phyloP scores from a whole-genome alignment of 768 basidiomycete species.

The Leccinum rimulosum region DNA sequence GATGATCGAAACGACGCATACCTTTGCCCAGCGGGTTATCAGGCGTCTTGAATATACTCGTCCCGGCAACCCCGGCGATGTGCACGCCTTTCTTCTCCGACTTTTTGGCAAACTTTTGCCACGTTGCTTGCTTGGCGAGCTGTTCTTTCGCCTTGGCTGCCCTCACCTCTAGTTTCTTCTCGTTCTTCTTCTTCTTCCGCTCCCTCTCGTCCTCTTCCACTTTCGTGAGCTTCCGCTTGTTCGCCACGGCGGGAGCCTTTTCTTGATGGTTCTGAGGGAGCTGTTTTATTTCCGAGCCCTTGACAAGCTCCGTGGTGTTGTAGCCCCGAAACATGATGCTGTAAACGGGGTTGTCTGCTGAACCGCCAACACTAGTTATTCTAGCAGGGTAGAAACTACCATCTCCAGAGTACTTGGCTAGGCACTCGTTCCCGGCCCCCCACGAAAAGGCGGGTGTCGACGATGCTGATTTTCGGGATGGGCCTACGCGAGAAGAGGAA shows the following conservation, averaged over 20 bases:
- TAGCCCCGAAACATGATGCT: slow-evolving; percentile 91
- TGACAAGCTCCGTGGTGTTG: slow-evolving; percentile 85
- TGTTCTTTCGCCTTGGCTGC: slow-evolving; percentile 91
- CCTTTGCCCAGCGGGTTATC: slow-evolving; percentile 88
- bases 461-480: slow-evolving; percentile 51
- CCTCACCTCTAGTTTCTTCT: slow-evolving; percentile 83
- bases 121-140: slow-evolving; percentile 74
- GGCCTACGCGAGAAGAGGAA: slow-evolving; percentile 56
- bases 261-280: slow-evolving; percentile 58
- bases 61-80: slow-evolving; percentile 85
- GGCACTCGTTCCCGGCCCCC: slow-evolving; percentile 81
- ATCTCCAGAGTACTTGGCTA: slow-evolving; percentile 84
- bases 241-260: slow-evolving; percentile 37
- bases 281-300: slow-evolving; percentile 65
- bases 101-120: slow-evolving; percentile 97
- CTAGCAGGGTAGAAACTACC: slow-evolving; percentile 86
- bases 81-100: slow-evolving; percentile 89
- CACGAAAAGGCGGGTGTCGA: slow-evolving; percentile 55
- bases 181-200: slow-evolving; percentile 91
- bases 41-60: slow-evolving; percentile 92
- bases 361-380: slow-evolving; percentile 81
- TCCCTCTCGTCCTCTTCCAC: slow-evolving; percentile 87
- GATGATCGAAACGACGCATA: slow-evolving; percentile 36
- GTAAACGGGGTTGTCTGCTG: slow-evolving; percentile 78
- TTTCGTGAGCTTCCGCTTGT: slow-evolving; percentile 77